Evolutionary conservation across 768 basidiomycete species (phyloP).

Genomic region (Tylopilus subfusipes): DNA sequence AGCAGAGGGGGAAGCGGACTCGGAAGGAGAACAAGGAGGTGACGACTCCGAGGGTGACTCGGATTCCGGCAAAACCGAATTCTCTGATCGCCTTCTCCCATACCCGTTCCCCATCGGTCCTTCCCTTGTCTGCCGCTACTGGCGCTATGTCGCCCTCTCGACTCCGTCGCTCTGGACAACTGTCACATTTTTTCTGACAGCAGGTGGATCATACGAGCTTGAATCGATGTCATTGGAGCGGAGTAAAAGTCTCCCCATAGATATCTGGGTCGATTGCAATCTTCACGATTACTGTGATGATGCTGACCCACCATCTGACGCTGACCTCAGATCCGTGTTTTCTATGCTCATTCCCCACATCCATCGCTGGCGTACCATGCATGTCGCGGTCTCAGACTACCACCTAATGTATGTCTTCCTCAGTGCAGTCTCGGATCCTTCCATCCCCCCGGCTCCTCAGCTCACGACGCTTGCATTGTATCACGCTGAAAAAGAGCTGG

Average conservation of each 20-base stretch:
- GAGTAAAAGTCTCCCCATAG: constrained; percentile 36
- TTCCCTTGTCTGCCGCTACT: no score
- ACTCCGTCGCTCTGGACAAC: no score
- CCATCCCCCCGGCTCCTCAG: constrained; percentile 45
- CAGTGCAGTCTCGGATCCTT: constrained; percentile 36
- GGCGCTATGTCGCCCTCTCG: no score
- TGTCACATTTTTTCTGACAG: no score
- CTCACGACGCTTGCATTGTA: constrained; percentile 54
- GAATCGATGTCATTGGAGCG: no score
- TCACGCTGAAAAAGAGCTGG: constrained; percentile 40
- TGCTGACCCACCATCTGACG: constrained; percentile 9
- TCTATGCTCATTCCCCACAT: constrained; percentile 48
- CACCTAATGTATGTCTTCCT: constrained; percentile 46
- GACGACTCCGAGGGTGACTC: no score
- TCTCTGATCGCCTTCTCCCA: no score
- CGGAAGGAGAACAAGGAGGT: no score
- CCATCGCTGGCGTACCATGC: constrained; percentile 50
- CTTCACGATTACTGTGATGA: constrained; percentile 16
- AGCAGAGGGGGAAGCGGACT: no score
- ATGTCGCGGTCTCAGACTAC: constrained; percentile 45
- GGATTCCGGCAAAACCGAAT: no score
- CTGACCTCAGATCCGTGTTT: constrained; percentile 26
- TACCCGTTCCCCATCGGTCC: no score
- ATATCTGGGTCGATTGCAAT: constrained; percentile 48
- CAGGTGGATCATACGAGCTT: no score